These are phyloP conservation scores for Fraxinus americana DNA, from an alignment of 257 asterid genomes.

Conservation along the genomic window DNA sequence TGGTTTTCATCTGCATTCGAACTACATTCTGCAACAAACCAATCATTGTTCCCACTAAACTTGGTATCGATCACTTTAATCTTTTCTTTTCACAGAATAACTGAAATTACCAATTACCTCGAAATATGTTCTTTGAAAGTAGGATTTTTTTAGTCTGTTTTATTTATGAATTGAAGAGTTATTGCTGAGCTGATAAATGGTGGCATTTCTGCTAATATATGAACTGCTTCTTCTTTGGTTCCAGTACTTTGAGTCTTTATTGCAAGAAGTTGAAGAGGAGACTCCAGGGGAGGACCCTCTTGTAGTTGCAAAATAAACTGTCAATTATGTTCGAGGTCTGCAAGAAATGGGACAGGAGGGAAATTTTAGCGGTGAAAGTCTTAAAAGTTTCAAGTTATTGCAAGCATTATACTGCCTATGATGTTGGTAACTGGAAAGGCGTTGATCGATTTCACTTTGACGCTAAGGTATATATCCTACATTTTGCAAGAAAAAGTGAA, in stretches of 20 bases:
- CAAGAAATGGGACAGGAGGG: constrained; percentile 27
- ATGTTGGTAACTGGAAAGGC: constrained; percentile 31
- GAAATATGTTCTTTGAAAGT: not conserved
- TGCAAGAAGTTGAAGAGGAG: constrained; percentile 65
- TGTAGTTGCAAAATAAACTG: constrained; percentile 28
- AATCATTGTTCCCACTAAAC: not conserved
- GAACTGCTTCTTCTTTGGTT: constrained; percentile 35
- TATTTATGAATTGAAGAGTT: not conserved
- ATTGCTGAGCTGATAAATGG: not conserved
- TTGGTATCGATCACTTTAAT: not conserved
- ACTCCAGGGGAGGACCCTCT: constrained; percentile 37
- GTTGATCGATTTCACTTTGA: constrained; percentile 20
- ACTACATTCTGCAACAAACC: not conserved
- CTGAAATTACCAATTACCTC: not conserved
- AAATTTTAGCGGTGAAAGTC: constrained; percentile 7
- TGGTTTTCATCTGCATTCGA: not conserved
- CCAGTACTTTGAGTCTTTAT: constrained; percentile 82
- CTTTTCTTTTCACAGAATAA: not conserved
- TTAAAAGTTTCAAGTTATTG: constrained; percentile 34
- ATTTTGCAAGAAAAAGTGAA: not conserved
- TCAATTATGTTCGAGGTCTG: constrained; percentile 30
- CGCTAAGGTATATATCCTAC: constrained; percentile 16
- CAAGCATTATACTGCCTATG: constrained; percentile 35
- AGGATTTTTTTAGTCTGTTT: not conserved
- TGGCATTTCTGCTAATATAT: constrained; percentile 26